These are phyloP conservation scores for Cladosporium halotolerans DNA, from an alignment of 2,329 filamentous ascomycete genomes.

Conservation along the genomic window DNA sequence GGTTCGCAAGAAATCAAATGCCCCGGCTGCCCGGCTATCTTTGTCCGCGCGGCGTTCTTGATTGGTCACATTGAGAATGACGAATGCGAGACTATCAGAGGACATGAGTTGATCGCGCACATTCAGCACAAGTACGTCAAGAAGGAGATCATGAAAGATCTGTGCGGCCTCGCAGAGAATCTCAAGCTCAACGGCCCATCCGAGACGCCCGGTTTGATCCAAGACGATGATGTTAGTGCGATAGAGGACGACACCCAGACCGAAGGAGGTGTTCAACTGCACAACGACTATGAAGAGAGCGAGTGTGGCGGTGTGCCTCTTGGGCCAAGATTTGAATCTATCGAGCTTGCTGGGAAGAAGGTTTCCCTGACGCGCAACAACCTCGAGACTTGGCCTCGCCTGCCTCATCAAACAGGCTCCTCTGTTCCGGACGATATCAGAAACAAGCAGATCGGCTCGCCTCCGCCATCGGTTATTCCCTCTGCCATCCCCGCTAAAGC, in stretches of 20 bases:
- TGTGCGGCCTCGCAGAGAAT: constrained; percentile 19
- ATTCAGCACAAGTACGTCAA: constrained; percentile 47
- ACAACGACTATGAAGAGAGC: constrained; percentile 16
- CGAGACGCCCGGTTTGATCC: constrained; percentile 4
- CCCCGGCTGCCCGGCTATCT: constrained; percentile 45
- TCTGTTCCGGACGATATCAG: background rate
- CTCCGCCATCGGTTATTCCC: constrained; percentile 4
- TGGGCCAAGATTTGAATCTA: constrained; percentile 12
- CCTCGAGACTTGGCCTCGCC: constrained; percentile 15
- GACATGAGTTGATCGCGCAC: constrained; percentile 41
- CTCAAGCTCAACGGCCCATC: constrained; percentile 10
- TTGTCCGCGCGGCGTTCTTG: constrained; percentile 43
- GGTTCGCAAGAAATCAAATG: constrained; percentile 47
- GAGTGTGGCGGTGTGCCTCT: constrained; percentile 13
- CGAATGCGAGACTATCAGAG: constrained; percentile 41
- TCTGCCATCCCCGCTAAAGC: background rate
- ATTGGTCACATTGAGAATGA: constrained; percentile 51
- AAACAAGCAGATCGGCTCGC: constrained; percentile 5
- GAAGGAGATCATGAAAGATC: constrained; percentile 29
- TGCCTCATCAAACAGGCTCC: constrained; percentile 8
- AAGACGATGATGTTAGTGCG: constrained; percentile 8
- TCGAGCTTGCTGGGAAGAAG: constrained; percentile 7
- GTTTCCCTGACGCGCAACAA: constrained; percentile 1
- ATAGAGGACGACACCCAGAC: constrained; percentile 23
- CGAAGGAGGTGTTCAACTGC: constrained; percentile 15